A percentile compares a stretch with the other conserved stretches of the same genome.
phyloP scores from a whole-genome alignment of 2,329 filamentous ascomycete genomes.

The Sordariomycetes sp. region DNA sequence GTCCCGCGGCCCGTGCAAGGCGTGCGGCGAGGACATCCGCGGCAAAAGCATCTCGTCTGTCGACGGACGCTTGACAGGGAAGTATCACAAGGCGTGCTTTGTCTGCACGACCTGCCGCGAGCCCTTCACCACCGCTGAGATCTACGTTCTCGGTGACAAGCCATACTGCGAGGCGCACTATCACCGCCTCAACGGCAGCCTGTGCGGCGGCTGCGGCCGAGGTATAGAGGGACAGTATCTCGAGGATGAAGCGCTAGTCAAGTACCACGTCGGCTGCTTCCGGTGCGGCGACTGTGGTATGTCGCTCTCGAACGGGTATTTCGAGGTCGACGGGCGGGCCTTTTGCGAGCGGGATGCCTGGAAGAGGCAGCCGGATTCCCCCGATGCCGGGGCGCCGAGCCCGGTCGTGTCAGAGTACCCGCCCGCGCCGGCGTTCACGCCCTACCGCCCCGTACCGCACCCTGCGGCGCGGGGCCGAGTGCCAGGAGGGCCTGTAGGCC shows the following conservation, averaged over 20 bases:
- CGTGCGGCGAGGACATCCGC: conserved; percentile 63
- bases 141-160: conserved; percentile 78
- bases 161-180: conserved; percentile 92
- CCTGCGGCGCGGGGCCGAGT: conserved; percentile 4
- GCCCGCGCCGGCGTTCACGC: background rate
- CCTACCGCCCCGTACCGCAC: too few relatives aligned
- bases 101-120: conserved; percentile 73
- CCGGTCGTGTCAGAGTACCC: conserved; percentile 1
- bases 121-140: conserved; percentile 76
- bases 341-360: conserved; percentile 85
- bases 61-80: conserved; percentile 79
- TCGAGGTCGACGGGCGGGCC: conserved; percentile 66
- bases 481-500: conserved; percentile 4
- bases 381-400: background rate
- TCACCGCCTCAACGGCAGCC: conserved; percentile 76
- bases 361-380: conserved; percentile 10
- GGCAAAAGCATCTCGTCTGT: conserved; percentile 92
- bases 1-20: conserved; percentile 67
- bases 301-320: conserved; percentile 73
- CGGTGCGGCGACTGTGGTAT: conserved; percentile 66
- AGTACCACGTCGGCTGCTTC: conserved; percentile 83
- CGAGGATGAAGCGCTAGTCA: conserved; percentile 63
- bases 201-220: conserved; percentile 65
- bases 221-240: conserved; percentile 93
- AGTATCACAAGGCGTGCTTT: conserved; percentile 93